phyloP scores from a whole-genome alignment of 371 early-diverging fungal species.

The Mucor racemosus region DNA sequence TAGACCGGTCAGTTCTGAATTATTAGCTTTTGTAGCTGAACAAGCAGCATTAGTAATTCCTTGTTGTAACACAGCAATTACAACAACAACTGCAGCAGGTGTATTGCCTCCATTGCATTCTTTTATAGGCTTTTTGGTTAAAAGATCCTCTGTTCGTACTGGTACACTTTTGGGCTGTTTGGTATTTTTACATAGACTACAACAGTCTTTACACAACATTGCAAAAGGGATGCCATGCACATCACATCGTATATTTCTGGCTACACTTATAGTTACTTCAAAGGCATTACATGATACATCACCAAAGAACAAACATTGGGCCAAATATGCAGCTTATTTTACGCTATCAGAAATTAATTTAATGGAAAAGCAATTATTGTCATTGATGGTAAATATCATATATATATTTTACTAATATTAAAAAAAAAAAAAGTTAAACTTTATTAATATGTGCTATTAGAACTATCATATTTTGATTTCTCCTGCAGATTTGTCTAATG shows the following conservation, averaged over 20 bases:
- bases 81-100: constrained; percentile 1
- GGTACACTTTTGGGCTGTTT: constrained; percentile 66
- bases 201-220: constrained; percentile 43
- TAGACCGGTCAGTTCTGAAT: constrained; percentile 18
- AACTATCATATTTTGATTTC: constrained; percentile 19
- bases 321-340: constrained; percentile 69
- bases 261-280: constrained; percentile 71
- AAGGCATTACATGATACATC: constrained; percentile 79
- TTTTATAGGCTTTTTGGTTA: constrained; percentile 43
- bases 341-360: constrained; percentile 77
- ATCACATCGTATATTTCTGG: constrained; percentile 60
- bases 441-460: background rate
- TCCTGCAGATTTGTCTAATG: constrained; percentile 15
- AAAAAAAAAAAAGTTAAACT: background rate
- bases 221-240: constrained; percentile 74
- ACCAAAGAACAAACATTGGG: constrained; percentile 84
- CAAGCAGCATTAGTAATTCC: constrained; percentile 33
- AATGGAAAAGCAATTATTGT: constrained; percentile 81
- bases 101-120: constrained; percentile 11
- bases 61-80: constrained; percentile 5
- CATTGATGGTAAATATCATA: constrained; percentile 57
- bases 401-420: background rate
- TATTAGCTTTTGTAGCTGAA: constrained; percentile 20
- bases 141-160: constrained; percentile 56
- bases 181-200: constrained; percentile 62